phyloP scores from a whole-genome alignment of 768 basidiomycete genomes.

The Cubamyces sp. region DNA sequence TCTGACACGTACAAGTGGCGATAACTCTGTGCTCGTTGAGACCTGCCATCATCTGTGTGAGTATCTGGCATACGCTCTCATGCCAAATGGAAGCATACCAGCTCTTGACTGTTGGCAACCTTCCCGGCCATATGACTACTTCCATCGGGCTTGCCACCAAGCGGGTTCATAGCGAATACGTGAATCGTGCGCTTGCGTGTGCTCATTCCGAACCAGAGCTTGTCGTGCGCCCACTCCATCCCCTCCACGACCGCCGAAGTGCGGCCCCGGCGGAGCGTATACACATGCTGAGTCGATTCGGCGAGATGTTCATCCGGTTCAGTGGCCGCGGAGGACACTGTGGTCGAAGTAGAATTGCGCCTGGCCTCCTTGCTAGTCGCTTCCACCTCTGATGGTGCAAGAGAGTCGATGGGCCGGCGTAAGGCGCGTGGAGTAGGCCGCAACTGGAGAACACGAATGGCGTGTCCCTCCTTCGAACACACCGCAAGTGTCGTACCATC shows the following conservation, averaged over 20 bases:
- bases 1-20: constrained; percentile 59
- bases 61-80: not conserved
- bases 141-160: constrained; percentile 69
- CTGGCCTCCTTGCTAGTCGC: not conserved
- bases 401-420: constrained; percentile 8
- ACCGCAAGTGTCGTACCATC: constrained; percentile 59
- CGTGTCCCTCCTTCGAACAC: constrained; percentile 58
- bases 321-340: not conserved
- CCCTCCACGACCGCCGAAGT: constrained; percentile 67
- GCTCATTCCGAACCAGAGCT: constrained; percentile 71
- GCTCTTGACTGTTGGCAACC: constrained; percentile 55
- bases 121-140: constrained; percentile 61
- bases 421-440: constrained; percentile 33
- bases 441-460: constrained; percentile 52
- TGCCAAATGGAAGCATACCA: constrained; percentile 42
- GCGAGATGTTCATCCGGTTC: constrained; percentile 13
- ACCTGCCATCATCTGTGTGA: constrained; percentile 40
- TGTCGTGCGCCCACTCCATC: constrained; percentile 58
- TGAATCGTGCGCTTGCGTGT: constrained; percentile 69
- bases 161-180: constrained; percentile 77
- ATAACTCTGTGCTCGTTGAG: constrained; percentile 55
- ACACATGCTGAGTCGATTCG: constrained; percentile 55
- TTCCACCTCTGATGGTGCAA: not conserved
- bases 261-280: constrained; percentile 70
- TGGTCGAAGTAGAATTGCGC: not conserved